phyloP scores from a whole-genome alignment of 805 yeast genomes.

The Starmerella geochares region DNA sequence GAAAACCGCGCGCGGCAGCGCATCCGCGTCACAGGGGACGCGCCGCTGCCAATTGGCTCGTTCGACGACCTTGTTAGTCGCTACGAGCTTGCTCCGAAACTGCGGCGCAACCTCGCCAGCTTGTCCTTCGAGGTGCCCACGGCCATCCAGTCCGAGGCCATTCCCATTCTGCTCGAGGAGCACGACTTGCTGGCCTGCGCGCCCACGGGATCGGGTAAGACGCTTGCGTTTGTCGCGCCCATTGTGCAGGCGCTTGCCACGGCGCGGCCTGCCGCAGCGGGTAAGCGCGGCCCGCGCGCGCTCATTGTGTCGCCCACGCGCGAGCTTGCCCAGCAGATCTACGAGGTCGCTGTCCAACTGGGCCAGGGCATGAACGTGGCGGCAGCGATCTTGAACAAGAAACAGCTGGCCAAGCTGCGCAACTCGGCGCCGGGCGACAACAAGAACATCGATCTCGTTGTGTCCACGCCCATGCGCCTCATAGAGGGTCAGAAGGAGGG shows the following conservation, averaged over 20 bases:
- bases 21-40: slow-evolving; percentile 73
- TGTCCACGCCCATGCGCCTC: slow-evolving; percentile 80
- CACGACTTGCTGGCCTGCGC: slow-evolving; percentile 89
- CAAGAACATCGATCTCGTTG: slow-evolving; percentile 64
- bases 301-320: slow-evolving; percentile 87
- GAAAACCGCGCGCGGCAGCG: slow-evolving; percentile 49
- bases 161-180: slow-evolving; percentile 58
- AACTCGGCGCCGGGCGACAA: slow-evolving; percentile 46
- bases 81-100: slow-evolving; percentile 49
- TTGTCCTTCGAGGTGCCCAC: slow-evolving; percentile 79
- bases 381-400: slow-evolving; percentile 58
- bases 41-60: slow-evolving; percentile 85
- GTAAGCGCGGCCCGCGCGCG: slow-evolving; percentile 50
- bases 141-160: slow-evolving; percentile 81
- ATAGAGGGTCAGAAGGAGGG: slow-evolving; percentile 64
- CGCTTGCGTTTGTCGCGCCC: slow-evolving; percentile 81
- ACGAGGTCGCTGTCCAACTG: slow-evolving; percentile 52
- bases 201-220: slow-evolving; percentile 97
- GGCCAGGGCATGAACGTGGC: slow-evolving; percentile 47
- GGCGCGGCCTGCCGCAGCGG: slow-evolving; percentile 3
- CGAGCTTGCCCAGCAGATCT: slow-evolving; percentile 82
- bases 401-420: slow-evolving; percentile 53
- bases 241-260: slow-evolving; percentile 46
- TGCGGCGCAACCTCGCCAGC: slow-evolving; percentile 54
- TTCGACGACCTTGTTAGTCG: slow-evolving; percentile 69